These are phyloP conservation scores for Arthrobotrys conoides DNA, from an alignment of 2,329 filamentous ascomycete genomes.

Conservation along the genomic window DNA sequence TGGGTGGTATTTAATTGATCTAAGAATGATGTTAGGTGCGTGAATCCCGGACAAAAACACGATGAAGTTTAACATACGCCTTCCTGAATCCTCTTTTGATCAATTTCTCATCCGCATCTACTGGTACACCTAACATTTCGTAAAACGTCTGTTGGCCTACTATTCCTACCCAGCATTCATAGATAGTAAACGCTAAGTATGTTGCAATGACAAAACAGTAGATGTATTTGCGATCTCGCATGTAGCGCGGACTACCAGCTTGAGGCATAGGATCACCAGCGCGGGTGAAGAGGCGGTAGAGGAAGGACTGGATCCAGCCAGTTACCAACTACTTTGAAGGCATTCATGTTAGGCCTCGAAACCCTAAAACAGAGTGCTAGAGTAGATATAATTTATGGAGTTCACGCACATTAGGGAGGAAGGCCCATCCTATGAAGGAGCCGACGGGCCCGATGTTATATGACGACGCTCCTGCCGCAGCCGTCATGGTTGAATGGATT, in stretches of 20 bases:
- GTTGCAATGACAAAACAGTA: slow-evolving; percentile 83
- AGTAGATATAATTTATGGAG: neutral
- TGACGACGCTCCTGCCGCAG: slow-evolving; percentile 11
- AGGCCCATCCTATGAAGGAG: slow-evolving; percentile 58
- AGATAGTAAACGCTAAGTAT: slow-evolving; percentile 79
- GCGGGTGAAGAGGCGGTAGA: slow-evolving; percentile 89
- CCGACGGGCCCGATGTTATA: slow-evolving; percentile 46
- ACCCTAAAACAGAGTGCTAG: neutral
- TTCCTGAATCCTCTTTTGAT: slow-evolving; percentile 89
- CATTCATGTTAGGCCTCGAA: slow-evolving; percentile 8
- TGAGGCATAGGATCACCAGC: slow-evolving; percentile 86
- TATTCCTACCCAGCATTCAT: slow-evolving; percentile 88
- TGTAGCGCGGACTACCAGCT: slow-evolving; percentile 78
- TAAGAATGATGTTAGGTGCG: slow-evolving; percentile 69
- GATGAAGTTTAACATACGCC: slow-evolving; percentile 67
- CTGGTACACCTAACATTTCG: slow-evolving; percentile 78
- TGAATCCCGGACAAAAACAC: slow-evolving; percentile 63
- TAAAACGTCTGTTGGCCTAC: slow-evolving; percentile 83
- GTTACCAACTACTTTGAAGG: slow-evolving; percentile 76
- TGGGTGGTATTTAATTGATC: slow-evolving; percentile 73
- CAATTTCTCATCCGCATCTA: slow-evolving; percentile 78
- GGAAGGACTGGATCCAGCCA: slow-evolving; percentile 81
- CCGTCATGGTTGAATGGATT: slow-evolving; percentile 21
- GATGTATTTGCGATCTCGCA: slow-evolving; percentile 83
- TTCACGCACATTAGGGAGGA: slow-evolving; percentile 54